Base-by-base conservation (phyloP, 83 land plant species). In the Thuja plicata region DNA sequence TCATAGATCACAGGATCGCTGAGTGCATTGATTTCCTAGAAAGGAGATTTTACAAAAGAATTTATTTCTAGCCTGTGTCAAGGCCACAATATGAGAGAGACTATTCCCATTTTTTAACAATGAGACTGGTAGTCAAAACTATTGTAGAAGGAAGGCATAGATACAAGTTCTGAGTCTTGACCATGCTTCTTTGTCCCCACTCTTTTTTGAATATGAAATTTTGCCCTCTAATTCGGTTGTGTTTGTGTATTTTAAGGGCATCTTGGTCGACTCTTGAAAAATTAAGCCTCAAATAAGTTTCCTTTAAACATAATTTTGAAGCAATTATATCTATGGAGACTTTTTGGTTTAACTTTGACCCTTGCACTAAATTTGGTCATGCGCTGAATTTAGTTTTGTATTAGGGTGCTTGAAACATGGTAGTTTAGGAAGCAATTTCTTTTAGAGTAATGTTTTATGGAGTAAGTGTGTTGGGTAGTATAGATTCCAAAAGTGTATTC, bases 101-200 rank as follows among this genome's bases (percentile, higher is more conserved):
- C n/a, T n/a, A n/a, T n/a, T n/a, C n/a, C n/a, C n/a, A n/a, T n/a
- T n/a, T n/a, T n/a, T n/a, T n/a, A n/a, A n/a, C n/a, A n/a, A n/a
- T n/a, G n/a, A n/a, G n/a, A n/a, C n/a, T n/a, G n/a, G n/a, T n/a
- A n/a, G n/a, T n/a, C n/a, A n/a, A n/a, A n/a, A n/a, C n/a, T n/a
- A n/a, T n/a, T n/a, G n/a, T n/a, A n/a, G n/a, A n/a, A n/a, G n/a
- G n/a, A n/a, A n/a, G n/a, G n/a, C n/a, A n/a, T n/a, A n/a, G n/a
- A n/a, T 86, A 46, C 73, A 60, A 45, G 87, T 86, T 86, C 87
- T 86, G 73, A 86, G 35, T 86, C 87, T 86, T 60, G 87, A 86
- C 87, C 87, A 57, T 86, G 87, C 87, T 86, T 57, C 71, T 54
- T 73, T 21, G 34, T 45, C 11, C 54, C n/a, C 32, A 32, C 85